phyloP scores from a whole-genome alignment of 306 rosid genomes.

The Prunus armeniaca region DNA sequence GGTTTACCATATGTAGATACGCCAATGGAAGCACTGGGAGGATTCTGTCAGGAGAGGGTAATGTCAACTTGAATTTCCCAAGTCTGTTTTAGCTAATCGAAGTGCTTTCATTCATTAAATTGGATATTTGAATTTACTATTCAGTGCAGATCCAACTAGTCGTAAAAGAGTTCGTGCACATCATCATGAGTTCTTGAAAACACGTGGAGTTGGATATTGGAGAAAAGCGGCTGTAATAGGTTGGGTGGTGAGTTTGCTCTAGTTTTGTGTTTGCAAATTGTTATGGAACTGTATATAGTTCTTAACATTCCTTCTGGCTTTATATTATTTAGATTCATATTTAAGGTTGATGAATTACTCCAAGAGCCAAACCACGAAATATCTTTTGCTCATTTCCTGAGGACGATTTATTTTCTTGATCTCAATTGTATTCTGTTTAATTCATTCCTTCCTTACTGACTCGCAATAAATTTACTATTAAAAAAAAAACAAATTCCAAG shows the following conservation, averaged over 20 bases:
- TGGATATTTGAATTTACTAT: conserved; percentile 1
- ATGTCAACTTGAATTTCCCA: conserved; percentile 24
- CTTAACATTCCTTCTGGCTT: neutral
- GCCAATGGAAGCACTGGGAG: conserved; percentile 80
- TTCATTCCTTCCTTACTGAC: no score
- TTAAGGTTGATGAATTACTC: no score
- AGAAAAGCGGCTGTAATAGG: conserved; percentile 62
- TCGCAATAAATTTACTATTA: no score
- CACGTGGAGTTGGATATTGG: conserved; percentile 57
- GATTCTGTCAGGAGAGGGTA: conserved; percentile 25
- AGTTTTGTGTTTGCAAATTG: neutral
- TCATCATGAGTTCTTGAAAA: conserved; percentile 35
- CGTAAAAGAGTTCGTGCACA: neutral
- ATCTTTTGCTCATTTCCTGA: no score
- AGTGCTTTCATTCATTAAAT: neutral
- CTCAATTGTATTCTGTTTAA: no score
- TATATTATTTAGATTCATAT: neutral
- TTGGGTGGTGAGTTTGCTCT: conserved; percentile 56
- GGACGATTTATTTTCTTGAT: no score
- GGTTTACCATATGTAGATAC: conserved; percentile 43
- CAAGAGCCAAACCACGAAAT: no score
- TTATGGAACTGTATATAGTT: neutral
- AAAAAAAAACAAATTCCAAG: no score
- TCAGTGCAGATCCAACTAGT: neutral
- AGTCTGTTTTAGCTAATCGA: conserved; percentile 11